Base-by-base conservation (phyloP, 1,284 basidiomycete genomes). In the Ustilago hordei region DNA sequence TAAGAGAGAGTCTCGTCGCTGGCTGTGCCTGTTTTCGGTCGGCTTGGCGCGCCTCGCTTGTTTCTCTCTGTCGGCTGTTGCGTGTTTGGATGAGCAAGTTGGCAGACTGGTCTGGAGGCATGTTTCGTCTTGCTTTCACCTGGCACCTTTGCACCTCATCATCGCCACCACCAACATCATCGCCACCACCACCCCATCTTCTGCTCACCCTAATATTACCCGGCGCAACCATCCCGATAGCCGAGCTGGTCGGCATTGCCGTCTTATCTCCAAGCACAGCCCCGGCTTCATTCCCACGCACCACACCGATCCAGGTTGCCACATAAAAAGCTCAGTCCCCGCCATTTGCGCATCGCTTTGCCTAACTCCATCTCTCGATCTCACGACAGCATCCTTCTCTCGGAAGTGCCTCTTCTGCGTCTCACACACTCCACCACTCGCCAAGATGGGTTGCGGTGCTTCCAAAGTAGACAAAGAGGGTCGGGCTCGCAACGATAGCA, bases 401-500 rank as follows among this genome's bases (percentile, higher is more conserved):
- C 6, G 3, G 23, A 28, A 28, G 23, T 0, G 3, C 2, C 39
- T 41, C 15, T 17, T 41, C 39, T 41, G 15, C 39, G 23, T 17
- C 43, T 47, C 36, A 38, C 28, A 55, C 36, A 56, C 32, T 28
- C 3, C 23, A 38, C 5, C 15, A 8, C 9, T 13, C 43, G 13
- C 38, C 32, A 68, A 38, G 2, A 80, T 80, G 78, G 78, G 78
- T 69, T 80, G 78, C 60, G 78, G 78, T 43, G 70, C 76, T 45
- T 84, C 82, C 34, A 82, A 82, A 52, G 71, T 76, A 35, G 84
- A 85, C 61, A 72, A 64, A 57, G 84, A 86, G 70, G 84, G 81
- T 4, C 73, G 81, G 72, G 71, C 69, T 28, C 74, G 81, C 52
- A 97, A 95, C 86, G 94, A 95, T 84, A 94, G 95, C 89, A 98